These are phyloP conservation scores for Pyricularia sp. DNA, from an alignment of 2,329 filamentous ascomycete species.

Conservation along the genomic window DNA sequence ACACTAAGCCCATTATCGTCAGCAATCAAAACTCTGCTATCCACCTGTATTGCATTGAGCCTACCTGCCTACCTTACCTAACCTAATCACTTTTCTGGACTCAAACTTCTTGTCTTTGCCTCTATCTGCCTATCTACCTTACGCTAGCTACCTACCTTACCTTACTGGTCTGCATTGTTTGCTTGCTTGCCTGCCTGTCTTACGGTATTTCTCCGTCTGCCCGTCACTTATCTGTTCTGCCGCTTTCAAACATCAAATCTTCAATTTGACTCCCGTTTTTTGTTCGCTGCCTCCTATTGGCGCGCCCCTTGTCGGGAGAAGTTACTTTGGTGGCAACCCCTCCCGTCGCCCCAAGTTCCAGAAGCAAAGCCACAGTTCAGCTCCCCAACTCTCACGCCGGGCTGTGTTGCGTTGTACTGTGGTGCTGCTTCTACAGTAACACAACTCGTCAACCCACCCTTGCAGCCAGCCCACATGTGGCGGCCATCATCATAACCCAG, in stretches of 20 bases:
- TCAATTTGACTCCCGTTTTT: not conserved
- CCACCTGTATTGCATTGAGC: not conserved
- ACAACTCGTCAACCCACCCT: constrained; percentile 6
- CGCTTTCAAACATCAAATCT: not conserved
- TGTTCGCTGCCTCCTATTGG: not conserved
- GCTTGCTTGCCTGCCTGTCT: not conserved
- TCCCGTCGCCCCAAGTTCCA: constrained; percentile 1
- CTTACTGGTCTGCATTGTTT: not conserved
- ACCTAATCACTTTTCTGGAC: not conserved
- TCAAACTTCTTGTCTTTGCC: not conserved
- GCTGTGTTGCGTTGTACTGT: not conserved
- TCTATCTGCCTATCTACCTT: not conserved
- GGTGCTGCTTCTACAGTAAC: constrained; percentile 5
- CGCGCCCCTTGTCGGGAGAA: not conserved
- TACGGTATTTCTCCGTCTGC: not conserved
- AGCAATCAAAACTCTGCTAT: not conserved
- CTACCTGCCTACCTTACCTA: not conserved
- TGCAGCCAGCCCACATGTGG: constrained; percentile 11
- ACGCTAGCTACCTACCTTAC: not conserved
- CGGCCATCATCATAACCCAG: constrained; percentile 16
- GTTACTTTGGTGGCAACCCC: constrained; percentile 3
- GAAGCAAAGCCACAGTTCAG: not conserved
- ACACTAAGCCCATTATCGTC: not conserved
- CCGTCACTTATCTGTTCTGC: not conserved
- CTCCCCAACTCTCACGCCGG: not conserved